Evolutionary conservation across 1,139 yeast genomes (phyloP).

Genomic region (Wickerhamomyces sp.): DNA sequence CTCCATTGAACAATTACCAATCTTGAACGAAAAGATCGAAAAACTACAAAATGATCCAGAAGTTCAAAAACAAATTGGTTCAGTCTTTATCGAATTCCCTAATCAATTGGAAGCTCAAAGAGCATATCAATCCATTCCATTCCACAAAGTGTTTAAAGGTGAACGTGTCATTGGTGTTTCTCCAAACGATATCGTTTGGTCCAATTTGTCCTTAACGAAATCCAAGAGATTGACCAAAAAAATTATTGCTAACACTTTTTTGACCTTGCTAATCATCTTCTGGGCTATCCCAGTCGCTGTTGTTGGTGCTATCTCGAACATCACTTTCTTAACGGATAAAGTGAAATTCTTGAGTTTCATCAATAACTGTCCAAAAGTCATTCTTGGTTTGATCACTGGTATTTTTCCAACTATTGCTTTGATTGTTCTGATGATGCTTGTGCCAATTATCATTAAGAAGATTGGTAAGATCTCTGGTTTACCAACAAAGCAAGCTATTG

Average conservation of each 20-base stretch:
- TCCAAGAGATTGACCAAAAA: slow-evolving; percentile 49
- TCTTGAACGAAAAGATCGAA: slow-evolving; percentile 49
- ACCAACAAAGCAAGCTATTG: slow-evolving; percentile 66
- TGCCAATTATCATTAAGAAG: slow-evolving; percentile 72
- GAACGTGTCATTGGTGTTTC: slow-evolving; percentile 53
- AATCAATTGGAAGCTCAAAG: slow-evolving; percentile 66
- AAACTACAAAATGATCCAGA: slow-evolving; percentile 44
- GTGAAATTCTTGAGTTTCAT: slow-evolving; percentile 62
- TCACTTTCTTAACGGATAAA: slow-evolving; percentile 55
- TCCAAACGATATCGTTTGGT: slow-evolving; percentile 63
- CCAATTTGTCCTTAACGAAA: slow-evolving; percentile 55
- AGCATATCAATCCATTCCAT: slow-evolving; percentile 58
- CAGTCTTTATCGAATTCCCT: slow-evolving; percentile 67
- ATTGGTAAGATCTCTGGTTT: slow-evolving; percentile 74
- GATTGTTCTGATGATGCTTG: slow-evolving; percentile 63
- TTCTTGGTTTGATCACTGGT: slow-evolving; percentile 71
- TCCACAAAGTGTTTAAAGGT: slow-evolving; percentile 22
- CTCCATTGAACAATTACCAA: slow-evolving; percentile 50
- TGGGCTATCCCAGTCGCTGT: slow-evolving; percentile 90
- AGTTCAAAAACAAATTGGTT: slow-evolving; percentile 42
- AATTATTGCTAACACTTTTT: slow-evolving; percentile 46
- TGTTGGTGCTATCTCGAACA: slow-evolving; percentile 73
- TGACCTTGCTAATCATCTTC: slow-evolving; percentile 54
- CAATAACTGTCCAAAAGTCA: slow-evolving; percentile 48
- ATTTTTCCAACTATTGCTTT: slow-evolving; percentile 66